These are phyloP conservation scores for Nakazawaea holstii DNA, from an alignment of 805 yeast genomes.

Conservation along the genomic window DNA sequence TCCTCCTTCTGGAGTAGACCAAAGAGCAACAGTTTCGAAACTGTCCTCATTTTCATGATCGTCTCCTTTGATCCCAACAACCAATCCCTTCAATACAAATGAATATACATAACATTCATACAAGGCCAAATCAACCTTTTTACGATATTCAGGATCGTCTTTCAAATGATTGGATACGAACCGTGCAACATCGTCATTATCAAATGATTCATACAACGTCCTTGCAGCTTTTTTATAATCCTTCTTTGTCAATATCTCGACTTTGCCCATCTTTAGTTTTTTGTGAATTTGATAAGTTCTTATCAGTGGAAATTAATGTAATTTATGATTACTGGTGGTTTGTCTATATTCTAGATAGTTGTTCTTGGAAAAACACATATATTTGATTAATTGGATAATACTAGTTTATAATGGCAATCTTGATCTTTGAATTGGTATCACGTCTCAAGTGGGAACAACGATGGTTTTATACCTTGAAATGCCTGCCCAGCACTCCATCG, in stretches of 20 bases:
- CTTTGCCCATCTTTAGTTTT: constrained; percentile 8
- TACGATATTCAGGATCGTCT: constrained; percentile 22
- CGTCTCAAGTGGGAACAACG: too few species aligned
- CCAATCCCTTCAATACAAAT: constrained; percentile 44
- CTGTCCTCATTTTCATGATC: constrained; percentile 22
- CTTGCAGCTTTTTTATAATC: constrained; percentile 30
- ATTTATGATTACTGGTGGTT: constrained; percentile 11
- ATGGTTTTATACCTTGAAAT: too few species aligned
- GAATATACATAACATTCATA: constrained; percentile 48
- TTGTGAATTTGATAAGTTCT: background rate
- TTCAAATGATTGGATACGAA: constrained; percentile 25
- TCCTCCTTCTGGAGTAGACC: constrained; percentile 41
- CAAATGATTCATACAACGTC: constrained; percentile 27
- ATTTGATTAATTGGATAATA: background rate
- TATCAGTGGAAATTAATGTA: background rate
- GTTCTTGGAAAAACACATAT: constrained; percentile 8
- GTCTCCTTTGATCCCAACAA: constrained; percentile 43
- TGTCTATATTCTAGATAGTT: constrained; percentile 10
- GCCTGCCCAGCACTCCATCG: too few species aligned
- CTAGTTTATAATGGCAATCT: too few species aligned
- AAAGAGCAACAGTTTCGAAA: constrained; percentile 51
- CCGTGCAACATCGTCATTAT: constrained; percentile 27
- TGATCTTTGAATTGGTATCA: background rate
- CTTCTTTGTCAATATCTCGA: constrained; percentile 22
- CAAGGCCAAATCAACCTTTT: constrained; percentile 32